These are phyloP conservation scores for Phytopythium kandeliae DNA, from an alignment of 352 stramenopile genomes.

Conservation along the genomic window DNA sequence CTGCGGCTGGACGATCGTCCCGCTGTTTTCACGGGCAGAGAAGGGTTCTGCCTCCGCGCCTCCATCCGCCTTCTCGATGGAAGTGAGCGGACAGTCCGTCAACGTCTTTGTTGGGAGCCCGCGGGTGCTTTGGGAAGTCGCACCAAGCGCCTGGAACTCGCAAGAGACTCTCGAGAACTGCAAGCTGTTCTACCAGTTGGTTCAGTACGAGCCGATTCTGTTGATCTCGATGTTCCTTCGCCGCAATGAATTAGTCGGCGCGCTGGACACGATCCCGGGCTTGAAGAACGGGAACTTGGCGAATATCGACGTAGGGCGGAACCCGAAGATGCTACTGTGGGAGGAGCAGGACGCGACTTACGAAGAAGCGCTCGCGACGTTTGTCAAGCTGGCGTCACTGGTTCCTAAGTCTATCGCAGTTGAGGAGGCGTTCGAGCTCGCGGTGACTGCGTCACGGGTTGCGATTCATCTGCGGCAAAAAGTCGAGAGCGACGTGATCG, in stretches of 20 bases:
- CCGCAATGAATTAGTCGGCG: slow-evolving; percentile 86
- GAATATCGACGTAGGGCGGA: slow-evolving; percentile 60
- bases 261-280: slow-evolving; percentile 66
- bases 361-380: slow-evolving; percentile 44
- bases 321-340: slow-evolving; percentile 45
- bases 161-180: slow-evolving; percentile 48
- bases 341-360: slow-evolving; percentile 43
- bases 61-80: slow-evolving; percentile 21
- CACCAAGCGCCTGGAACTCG: slow-evolving; percentile 41
- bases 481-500: slow-evolving; percentile 56
- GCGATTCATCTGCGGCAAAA: slow-evolving; percentile 70
- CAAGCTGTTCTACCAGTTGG: slow-evolving; percentile 67
- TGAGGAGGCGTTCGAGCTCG: slow-evolving; percentile 56
- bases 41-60: slow-evolving; percentile 9
- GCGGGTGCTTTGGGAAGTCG: slow-evolving; percentile 60
- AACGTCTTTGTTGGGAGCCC: slow-evolving; percentile 72
- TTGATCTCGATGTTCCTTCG: slow-evolving; percentile 58
- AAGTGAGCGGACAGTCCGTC: slow-evolving; percentile 40
- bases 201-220: slow-evolving; percentile 53
- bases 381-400: slow-evolving; percentile 51
- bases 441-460: slow-evolving; percentile 39
- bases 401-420: slow-evolving; percentile 53
- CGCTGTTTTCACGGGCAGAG: slow-evolving; percentile 67
- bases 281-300: slow-evolving; percentile 68
- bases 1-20: slow-evolving; percentile 91